Percentiles rank a stretch among this genome's conserved stretches.
These are phyloP conservation scores for Penicillium steckii DNA, from an alignment of 495 filamentous ascomycete genomes.

Conservation along the genomic window DNA sequence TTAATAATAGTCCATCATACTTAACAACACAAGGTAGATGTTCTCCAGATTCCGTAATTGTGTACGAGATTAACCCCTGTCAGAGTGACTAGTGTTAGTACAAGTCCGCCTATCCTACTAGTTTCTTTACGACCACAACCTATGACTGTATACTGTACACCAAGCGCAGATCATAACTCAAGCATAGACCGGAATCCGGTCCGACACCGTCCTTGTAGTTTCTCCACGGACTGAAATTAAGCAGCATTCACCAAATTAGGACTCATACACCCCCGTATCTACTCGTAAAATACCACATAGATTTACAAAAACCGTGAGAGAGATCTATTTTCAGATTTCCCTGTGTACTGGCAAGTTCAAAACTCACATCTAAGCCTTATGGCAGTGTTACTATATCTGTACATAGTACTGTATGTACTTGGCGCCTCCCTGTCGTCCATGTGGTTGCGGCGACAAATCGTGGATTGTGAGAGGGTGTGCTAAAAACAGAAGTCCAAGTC, in stretches of 20 bases:
- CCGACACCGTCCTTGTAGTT: no score
- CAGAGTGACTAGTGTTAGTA: no score
- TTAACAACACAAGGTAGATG: not conserved
- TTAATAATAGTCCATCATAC: not conserved
- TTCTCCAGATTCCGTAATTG: no score
- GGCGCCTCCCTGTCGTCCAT: slow-evolving; percentile 8
- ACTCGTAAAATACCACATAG: no score
- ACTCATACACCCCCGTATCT: not conserved
- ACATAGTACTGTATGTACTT: not conserved
- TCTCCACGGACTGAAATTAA: no score
- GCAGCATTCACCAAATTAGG: not conserved
- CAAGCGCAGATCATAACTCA: not conserved
- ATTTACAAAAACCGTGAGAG: no score
- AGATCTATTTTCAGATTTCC: no score
- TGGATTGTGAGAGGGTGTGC: not conserved
- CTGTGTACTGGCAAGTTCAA: no score
- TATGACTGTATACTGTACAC: no score
- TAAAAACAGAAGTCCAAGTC: slow-evolving; percentile 9
- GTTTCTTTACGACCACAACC: no score
- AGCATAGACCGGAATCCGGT: not conserved
- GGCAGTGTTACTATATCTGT: not conserved
- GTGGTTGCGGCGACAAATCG: slow-evolving; percentile 9
- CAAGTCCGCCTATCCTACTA: no score
- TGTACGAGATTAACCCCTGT: no score
- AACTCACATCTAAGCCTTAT: not conserved